Evolutionary conservation across 306 rosid species (phyloP), one percentile per base, ranked within the genome.

Genomic region (Datisca glomerata): DNA sequence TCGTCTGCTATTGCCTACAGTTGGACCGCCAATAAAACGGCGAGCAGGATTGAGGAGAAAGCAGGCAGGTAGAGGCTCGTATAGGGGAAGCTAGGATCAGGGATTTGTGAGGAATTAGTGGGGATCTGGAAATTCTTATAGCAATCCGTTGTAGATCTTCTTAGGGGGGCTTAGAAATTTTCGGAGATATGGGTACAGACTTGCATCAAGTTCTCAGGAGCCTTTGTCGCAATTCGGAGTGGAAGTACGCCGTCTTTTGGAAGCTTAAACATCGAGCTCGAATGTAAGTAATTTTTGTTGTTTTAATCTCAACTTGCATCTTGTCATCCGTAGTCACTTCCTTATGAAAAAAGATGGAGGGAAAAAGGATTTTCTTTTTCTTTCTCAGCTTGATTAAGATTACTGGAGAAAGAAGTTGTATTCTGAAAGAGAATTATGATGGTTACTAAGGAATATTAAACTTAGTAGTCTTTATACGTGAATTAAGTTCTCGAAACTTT

Each of bases 31-130:
- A 66, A 63, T 91, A 73, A 84, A 84, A 63, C 84, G 96, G 92
- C 91, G 98, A 75, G 98, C 98, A 8, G 93, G 98, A 56, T 60
- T 91, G 50, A 61, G 98, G 75, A 91, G 81, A 64, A 91, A 91
- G 57, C 98, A 91, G 71, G 98, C 98, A 44, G 96, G 98, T 67
- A 72, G 98, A 84, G 98, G 98, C 15, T 91, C 98, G 12, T 91
- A 91, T 22, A 74, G 98, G 64, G 98, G 92, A 45, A 91, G 98
- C 73, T 89, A 86, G 93, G 61, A 28, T 32, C 45, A 42, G 43
- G 38, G 16, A 25, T 21, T 45, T 49, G 36, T 36, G 46, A 47
- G 50, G 56, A 3, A n/a, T 51, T 20, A 40, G 24, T 38, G 51
- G 54, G 56, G 18, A 7, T 29, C 40, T 39, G 24, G 36, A 24